Conservation (phyloP, 2,329 filamentous ascomycete species). For the Penicillium sp. region DNA sequence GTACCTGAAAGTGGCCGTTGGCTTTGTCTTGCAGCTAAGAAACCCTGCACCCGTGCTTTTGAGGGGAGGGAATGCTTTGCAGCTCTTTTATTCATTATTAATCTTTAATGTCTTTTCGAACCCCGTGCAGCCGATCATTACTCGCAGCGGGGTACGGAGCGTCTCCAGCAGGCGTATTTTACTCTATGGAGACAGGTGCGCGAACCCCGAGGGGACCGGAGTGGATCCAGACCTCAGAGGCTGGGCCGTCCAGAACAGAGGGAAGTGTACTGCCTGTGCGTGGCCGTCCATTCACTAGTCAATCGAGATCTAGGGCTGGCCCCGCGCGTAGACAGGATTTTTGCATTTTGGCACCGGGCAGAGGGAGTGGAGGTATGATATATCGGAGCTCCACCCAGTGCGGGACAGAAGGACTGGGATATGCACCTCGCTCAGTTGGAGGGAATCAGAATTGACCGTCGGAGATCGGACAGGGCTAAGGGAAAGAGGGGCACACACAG, state of each 20-base stretch:
- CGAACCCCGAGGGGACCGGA: slow-evolving; percentile 4
- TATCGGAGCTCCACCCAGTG: background rate
- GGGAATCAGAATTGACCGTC: background rate
- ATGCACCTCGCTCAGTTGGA: background rate
- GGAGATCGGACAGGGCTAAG: background rate
- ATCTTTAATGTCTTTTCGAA: background rate
- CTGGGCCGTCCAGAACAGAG: background rate
- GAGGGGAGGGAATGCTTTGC: background rate
- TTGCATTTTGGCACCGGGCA: background rate
- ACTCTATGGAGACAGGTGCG: background rate
- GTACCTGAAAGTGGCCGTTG: background rate
- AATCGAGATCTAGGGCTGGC: slow-evolving; percentile 3
- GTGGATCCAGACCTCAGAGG: slow-evolving; percentile 7
- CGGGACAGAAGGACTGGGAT: background rate
- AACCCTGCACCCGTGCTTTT: slow-evolving; percentile 1
- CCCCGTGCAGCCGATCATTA: slow-evolving; percentile 14
- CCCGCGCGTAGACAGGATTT: background rate
- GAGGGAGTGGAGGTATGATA: background rate
- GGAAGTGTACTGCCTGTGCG: slow-evolving; percentile 3
- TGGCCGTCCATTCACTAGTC: slow-evolving; percentile 7
- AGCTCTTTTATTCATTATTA: background rate
- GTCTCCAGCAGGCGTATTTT: background rate
- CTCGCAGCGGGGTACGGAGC: slow-evolving; percentile 9
- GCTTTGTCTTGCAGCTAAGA: background rate
- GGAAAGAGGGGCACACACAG: background rate